Base-by-base conservation (phyloP, 768 basidiomycete species). In the Leccinum aurantiacum region DNA sequence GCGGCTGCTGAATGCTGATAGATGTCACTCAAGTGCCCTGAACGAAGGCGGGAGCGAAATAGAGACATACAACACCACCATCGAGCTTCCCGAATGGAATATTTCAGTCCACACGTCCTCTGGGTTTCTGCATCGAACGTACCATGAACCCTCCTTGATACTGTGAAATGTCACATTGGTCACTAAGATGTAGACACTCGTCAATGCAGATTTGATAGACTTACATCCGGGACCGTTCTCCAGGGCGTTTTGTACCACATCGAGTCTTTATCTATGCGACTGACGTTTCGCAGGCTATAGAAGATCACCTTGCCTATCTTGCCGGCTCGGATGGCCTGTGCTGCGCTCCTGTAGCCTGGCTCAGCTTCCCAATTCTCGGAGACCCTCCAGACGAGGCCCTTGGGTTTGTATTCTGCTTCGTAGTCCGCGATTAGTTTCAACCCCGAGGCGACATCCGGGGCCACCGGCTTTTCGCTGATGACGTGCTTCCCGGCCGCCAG, bases 391-490 rank as follows among this genome's bases (percentile, higher is more conserved):
- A 91, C 75, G 47, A 92, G 69, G 7, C 86, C 87, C 67, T 86
- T 86, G 10, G 80, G 78, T 71, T 84, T 85, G 76, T 85, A 92
- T 53, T 78, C 75, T 56, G 73, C 71, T 64, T 90, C 82, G 72
- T 91, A 95, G 41, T 76, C 79, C 37, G 81, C 76, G 70, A 95
- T 87, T 53, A 94, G 78, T 61, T 78, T 76, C 50, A 84, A 73
- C 0, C 89, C 93, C 3, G 76, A 75, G 29, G 79, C 79, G 49
- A 93, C 84, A 66, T 89, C 87, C 46, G 86, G 79, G 3, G 86
- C 91, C 14, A 94, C 81, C 6, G 94, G 94, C 69, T 95, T 95
- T 78, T 96, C 93, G 72, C 88, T 89, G 60, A 95, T 70, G 53
- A 95, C 91, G 69, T 95, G 90, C 75, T 95, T 96, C 27, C 93